Base-by-base conservation (phyloP, 768 basidiomycete genomes). In the Mrakia gelida region DNA sequence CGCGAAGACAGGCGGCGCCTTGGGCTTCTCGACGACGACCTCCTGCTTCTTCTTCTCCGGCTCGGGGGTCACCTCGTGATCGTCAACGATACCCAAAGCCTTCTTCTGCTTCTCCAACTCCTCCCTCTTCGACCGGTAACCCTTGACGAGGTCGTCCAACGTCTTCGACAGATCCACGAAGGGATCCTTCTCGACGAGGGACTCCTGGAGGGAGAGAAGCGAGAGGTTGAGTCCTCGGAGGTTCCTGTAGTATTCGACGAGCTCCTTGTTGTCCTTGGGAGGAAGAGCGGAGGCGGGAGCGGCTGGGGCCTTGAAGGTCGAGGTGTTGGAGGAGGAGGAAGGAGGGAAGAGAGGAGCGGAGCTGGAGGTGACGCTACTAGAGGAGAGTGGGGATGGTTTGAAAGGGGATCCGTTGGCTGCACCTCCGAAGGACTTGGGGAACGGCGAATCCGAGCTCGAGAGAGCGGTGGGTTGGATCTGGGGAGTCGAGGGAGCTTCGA, bases 191-290 rank as follows among this genome's bases (percentile, higher is more conserved):
- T 38, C 56, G n/a, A 75, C 54, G 43, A 79, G 65, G 52, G 78
- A 79, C 38, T 71, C 49, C 59, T 75, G 74, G 16, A 79, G 73
- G 13, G 70, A 59, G 52, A 79, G 34, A 8, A 79, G 75, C 15
- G 78, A 79, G 34, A 63, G 67, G 43, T 79, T 79, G 52, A 79
- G 73, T 3, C 78, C 78, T 23, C 78, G 74, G 2, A 75, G 73
- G 73, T 59, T 70, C 32, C 49, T 45, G 74, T 75, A 79, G 71
- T 79, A 52, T 5, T 79, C 75, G 76, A 77, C 63, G 3, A 71
- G 54, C 23, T 54, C 56, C 68, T 71, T 49, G 68, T 77, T 49
- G 28, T 61, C 68, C 75, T 43, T 52, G 41, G 41, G 38, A 38
- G 67, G 26, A 38, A 23, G 41, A 21, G 63, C 18, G 0, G 63